phyloP scores from a whole-genome alignment of 257 asterid genomes.

The Capsicum pubescens region DNA sequence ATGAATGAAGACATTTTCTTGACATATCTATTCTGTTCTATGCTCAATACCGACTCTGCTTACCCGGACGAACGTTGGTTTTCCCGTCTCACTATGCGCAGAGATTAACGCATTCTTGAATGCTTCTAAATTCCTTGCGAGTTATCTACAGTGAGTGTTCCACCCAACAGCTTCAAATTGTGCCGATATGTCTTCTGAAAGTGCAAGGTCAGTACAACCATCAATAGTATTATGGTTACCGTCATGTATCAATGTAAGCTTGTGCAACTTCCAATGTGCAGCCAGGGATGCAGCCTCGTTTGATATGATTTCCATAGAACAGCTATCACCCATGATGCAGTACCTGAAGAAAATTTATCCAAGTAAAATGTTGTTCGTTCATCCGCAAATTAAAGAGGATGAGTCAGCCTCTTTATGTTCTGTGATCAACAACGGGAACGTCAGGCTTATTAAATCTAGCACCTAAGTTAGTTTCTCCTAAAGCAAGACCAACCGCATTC shows the following conservation, averaged over 20 bases:
- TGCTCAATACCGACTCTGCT: not conserved
- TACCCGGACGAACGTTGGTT: constrained; percentile 61
- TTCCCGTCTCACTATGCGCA: constrained; percentile 44
- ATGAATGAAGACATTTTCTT: not conserved
- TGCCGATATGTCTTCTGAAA: constrained; percentile 49
- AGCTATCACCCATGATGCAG: constrained; percentile 64
- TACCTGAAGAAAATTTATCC: constrained; percentile 39
- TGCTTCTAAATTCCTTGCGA: constrained; percentile 39
- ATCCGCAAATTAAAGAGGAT: not conserved
- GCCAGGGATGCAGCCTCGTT: constrained; percentile 64
- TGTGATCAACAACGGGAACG: constrained; percentile 51
- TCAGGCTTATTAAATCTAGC: constrained; percentile 63
- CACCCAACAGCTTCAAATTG: constrained; percentile 62
- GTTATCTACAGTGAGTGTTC: constrained; percentile 49
- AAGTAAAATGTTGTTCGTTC: not conserved
- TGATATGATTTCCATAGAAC: constrained; percentile 67
- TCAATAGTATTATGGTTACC: constrained; percentile 56
- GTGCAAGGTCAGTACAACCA: constrained; percentile 51
- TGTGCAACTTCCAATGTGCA: constrained; percentile 63
- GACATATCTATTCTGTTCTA: not conserved
- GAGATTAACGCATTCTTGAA: constrained; percentile 49
- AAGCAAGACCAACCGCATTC: constrained; percentile 67
- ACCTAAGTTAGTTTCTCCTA: constrained; percentile 63
- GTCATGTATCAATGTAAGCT: constrained; percentile 57
- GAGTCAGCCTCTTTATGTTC: constrained; percentile 42